Evolutionary conservation across 768 basidiomycete genomes (phyloP).

Genomic region (Steccherinum ochraceum): DNA sequence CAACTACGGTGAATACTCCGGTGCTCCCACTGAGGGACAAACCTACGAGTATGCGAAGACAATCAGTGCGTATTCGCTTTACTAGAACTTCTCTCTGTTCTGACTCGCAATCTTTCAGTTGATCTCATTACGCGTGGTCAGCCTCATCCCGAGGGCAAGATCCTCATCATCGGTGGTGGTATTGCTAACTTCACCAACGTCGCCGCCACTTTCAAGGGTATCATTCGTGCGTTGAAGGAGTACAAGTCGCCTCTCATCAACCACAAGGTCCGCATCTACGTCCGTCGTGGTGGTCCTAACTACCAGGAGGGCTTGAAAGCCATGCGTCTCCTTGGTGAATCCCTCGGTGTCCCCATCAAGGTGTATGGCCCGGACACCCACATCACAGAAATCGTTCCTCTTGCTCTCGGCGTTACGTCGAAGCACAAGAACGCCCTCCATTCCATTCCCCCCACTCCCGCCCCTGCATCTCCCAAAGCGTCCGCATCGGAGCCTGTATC

Average conservation of each 20-base stretch:
- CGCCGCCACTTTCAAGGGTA: constrained; percentile 99
- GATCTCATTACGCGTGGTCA: constrained; percentile 92
- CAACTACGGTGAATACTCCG: constrained; percentile 99
- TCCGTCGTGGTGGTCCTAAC: constrained; percentile 97
- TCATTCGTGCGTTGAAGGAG: constrained; percentile 94
- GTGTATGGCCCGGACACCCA: constrained; percentile 98
- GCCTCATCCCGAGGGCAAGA: constrained; percentile 83
- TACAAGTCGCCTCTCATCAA: constrained; percentile 80
- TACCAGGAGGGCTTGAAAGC: constrained; percentile 99
- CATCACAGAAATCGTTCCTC: constrained; percentile 97
- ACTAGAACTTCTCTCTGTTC: constrained; percentile 4
- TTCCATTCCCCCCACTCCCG: constrained; percentile 42
- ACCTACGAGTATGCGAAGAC: constrained; percentile 99
- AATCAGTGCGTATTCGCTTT: constrained; percentile 53
- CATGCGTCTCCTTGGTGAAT: constrained; percentile 95
- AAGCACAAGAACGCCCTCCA: constrained; percentile 32
- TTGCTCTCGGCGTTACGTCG: constrained; percentile 85
- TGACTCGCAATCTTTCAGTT: constrained; percentile 38
- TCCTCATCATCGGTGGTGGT: constrained; percentile 99
- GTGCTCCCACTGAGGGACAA: constrained; percentile 96
- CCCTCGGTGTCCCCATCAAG: constrained; percentile 92
- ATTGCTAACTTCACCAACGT: constrained; percentile 99
- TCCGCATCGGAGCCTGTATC: constrained; percentile 24
- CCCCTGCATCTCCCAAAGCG: constrained; percentile 36
- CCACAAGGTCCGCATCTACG: constrained; percentile 90